Conservation (phyloP, 116 monocot species). For the Trichopus zeylanicus region DNA sequence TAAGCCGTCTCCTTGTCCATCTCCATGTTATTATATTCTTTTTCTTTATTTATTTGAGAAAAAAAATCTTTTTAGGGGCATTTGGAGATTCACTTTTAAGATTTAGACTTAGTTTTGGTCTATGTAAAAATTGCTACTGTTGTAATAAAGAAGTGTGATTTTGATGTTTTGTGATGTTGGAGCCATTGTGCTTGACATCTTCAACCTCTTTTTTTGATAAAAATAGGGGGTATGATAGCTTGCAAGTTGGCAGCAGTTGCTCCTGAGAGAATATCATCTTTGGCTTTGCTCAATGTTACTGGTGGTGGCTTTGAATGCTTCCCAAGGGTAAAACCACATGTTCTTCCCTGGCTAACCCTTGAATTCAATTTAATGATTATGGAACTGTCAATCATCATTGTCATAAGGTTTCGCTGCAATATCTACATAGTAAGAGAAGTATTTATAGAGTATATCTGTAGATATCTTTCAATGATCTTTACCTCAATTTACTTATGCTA, state of each 20-base stretch:
- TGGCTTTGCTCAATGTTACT: constrained; percentile 81
- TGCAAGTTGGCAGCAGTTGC: constrained; percentile 81
- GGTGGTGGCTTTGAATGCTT: constrained; percentile 90
- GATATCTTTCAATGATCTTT: too few species aligned
- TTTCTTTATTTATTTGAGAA: neutral
- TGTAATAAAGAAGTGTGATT: too few species aligned
- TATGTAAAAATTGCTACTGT: too few species aligned
- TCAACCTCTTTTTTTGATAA: neutral
- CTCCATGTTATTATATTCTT: neutral
- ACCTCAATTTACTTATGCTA: too few species aligned
- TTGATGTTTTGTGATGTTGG: too few species aligned
- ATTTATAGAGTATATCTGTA: too few species aligned
- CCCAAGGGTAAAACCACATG: constrained; percentile 43
- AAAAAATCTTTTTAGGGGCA: neutral
- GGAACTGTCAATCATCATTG: too few species aligned
- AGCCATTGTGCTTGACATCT: neutral
- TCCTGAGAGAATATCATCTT: constrained; percentile 55
- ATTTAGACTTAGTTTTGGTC: too few species aligned
- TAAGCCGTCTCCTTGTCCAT: constrained; percentile 22
- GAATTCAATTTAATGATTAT: too few species aligned
- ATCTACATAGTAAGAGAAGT: too few species aligned
- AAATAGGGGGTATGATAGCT: constrained; percentile 74
- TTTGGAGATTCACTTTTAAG: too few species aligned
- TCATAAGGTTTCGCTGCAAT: too few species aligned
- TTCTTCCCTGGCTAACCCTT: neutral